Base-by-base conservation (phyloP, 257 asterid genomes). In the Thymus mandschuricus region DNA sequence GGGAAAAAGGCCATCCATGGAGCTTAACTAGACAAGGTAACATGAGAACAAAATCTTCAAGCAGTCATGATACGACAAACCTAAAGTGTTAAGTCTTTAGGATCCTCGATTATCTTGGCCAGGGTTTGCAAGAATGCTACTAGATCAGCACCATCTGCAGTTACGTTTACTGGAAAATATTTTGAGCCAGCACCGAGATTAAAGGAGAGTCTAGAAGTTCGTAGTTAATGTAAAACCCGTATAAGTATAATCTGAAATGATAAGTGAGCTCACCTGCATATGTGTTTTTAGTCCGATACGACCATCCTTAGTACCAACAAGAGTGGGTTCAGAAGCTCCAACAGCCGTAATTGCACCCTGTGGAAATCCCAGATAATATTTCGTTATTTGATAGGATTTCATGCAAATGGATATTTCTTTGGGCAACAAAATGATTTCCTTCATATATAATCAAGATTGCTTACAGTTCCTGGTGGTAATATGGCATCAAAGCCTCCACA, bases 341-440 rank as follows among this genome's bases (percentile, higher is more conserved):
- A 92, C 96, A 33, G 96, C 98, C 98, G 90, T 92, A 28, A 92
- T 92, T 55, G 98, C 98, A 74, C 98, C 98, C 98, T 92, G 78
- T 33, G 64, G 13, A 80, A 51, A 76, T 52, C 70, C 33, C 74
- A 76, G 41, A n/a, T 31, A 77, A n/a, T 54, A 38, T 59, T 72
- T 56, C 60, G 52, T 65, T 40, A 70, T 62, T 70, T 68, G 6
- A 60, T 45, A 12, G 59, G 70, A 50, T 35, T 34, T 54, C 21
- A 38, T 63, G 64, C 68, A 54, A 60, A 67, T 46, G 30, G 10
- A 63, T 70, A 30, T 60, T 67, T 51, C 64, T 46, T 66, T 59
- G 35, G 57, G 57, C 45, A 72, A 56, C 29, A n/a, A 40, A 43
- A 41, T 3, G 31, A 29, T 64, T 44, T 10, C 63, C n/a, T 64